A percentile compares a stretch with the other conserved stretches of the same genome.
These are phyloP conservation scores for Tieghemostelium lacteum DNA, from an alignment of 78 protist species.

Conservation along the genomic window DNA sequence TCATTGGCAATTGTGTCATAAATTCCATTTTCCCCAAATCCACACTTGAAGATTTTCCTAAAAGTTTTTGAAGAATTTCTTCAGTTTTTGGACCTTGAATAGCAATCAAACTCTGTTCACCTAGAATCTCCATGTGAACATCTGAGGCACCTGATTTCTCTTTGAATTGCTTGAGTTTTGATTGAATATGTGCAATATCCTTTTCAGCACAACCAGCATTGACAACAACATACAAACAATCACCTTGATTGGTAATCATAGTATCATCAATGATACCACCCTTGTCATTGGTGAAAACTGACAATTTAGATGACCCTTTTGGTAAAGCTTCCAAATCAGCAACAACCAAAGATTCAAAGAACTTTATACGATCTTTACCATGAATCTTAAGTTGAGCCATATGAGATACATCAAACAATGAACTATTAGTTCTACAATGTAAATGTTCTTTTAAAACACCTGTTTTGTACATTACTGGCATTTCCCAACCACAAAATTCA, in stretches of 20 bases:
- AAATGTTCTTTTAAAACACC: constrained; percentile 82
- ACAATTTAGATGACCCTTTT: constrained; percentile 27
- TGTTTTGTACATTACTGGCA: constrained; percentile 92
- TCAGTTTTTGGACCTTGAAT: constrained; percentile 96
- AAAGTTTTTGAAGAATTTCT: neutral
- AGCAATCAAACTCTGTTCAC: constrained; percentile 81
- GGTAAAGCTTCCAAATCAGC: constrained; percentile 82
- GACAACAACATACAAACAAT: constrained; percentile 90
- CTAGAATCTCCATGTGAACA: constrained; percentile 65
- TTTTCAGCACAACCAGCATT: constrained; percentile 96
- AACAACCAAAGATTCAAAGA: constrained; percentile 88
- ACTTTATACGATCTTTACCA: constrained; percentile 93
- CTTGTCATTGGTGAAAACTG: constrained; percentile 86
- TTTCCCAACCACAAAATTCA: constrained; percentile 93
- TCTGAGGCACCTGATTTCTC: neutral
- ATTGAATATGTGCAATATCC: constrained; percentile 90
- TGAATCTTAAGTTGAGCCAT: constrained; percentile 92
- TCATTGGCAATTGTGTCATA: constrained; percentile 74
- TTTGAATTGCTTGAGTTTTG: constrained; percentile 48
- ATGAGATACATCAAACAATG: constrained; percentile 98
- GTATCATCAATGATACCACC: constrained; percentile 98
- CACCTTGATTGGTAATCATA: constrained; percentile 88
- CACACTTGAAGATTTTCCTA: neutral
- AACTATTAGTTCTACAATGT: constrained; percentile 82
- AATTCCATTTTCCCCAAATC: constrained; percentile 76